Evolutionary conservation across 2,329 filamentous ascomycete genomes (phyloP).

Genomic region (Tolypocladium cylindrosporum): DNA sequence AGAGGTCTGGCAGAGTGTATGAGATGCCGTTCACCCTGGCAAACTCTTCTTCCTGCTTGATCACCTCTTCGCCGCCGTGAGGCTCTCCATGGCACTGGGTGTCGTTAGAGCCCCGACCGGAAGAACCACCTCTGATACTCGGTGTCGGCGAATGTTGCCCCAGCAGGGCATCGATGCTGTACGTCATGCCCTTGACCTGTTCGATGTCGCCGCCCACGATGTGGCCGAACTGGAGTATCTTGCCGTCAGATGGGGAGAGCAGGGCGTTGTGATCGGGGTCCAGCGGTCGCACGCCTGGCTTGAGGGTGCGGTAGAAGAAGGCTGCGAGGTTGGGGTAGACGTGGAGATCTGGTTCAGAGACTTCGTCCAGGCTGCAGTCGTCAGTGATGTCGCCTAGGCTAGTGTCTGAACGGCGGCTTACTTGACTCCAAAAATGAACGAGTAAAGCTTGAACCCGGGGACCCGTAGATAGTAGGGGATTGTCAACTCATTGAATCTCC

Average conservation of each 20-base stretch:
- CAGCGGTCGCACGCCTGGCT: constrained; percentile 76
- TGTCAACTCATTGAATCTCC: constrained; percentile 78
- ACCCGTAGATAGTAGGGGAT: constrained; percentile 82
- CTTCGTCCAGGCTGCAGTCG: constrained; percentile 61
- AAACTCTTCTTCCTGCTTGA: constrained; percentile 83
- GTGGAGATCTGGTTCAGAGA: constrained; percentile 79
- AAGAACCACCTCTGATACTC: constrained; percentile 35
- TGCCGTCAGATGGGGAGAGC: constrained; percentile 82
- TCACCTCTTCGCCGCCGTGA: constrained; percentile 50
- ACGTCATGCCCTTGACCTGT: constrained; percentile 98
- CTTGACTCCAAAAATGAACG: constrained; percentile 85
- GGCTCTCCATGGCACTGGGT: constrained; percentile 16
- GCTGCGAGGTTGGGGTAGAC: constrained; percentile 85
- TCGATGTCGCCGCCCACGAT: constrained; percentile 94
- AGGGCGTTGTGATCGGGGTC: constrained; percentile 73
- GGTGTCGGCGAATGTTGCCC: constrained; percentile 53
- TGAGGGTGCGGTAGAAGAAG: constrained; percentile 94
- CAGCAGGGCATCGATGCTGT: constrained; percentile 85
- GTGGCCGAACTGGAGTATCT: constrained; percentile 80
- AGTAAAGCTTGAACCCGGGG: constrained; percentile 86
- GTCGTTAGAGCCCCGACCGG: constrained; percentile 11
- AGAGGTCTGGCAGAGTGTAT: constrained; percentile 80
- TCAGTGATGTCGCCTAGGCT: not conserved
- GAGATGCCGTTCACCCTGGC: constrained; percentile 89
- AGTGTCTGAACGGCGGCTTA: constrained; percentile 16